Base-by-base conservation (phyloP, 495 filamentous ascomycete species). In the Aspergillus homomorphus region DNA sequence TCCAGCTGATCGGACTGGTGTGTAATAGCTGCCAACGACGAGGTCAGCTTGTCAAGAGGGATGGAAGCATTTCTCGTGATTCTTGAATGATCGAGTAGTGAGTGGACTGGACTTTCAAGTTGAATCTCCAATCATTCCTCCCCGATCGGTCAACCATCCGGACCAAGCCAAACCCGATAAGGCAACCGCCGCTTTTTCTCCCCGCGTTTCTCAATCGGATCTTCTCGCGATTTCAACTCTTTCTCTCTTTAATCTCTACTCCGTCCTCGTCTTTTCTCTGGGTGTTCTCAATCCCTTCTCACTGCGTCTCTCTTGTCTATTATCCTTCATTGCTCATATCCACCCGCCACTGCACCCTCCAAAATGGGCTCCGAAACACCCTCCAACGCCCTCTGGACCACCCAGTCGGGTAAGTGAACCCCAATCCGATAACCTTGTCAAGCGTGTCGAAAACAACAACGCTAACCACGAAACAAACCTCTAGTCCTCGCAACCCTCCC, bases 401-500 rank as follows among this genome's bases (percentile, higher is more conserved):
- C 65, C 16, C 57, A 70, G 60, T 60, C 68, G 41, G 68, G 66
- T 73, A 53, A 53, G 49, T 50, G 18, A 7, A 43, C 53, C 55
- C 19, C 8, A 22, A 21, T 12, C 28, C 19, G 15, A 38, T 4
- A 10, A 30, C 46, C 45, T 16, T 33, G 30, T 23, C 42, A 24
- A 30, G 2, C 43, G 7, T 15, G 50, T 22, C 16, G 24, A 21
- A 24, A 16, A 9, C 46, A 3, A 38, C n/a, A n/a, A n/a, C n/a
- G 46, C 48, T 56, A 53, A 53, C 44, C 8, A 22, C 45, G 7
- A 48, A 48, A 54, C 30, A 10, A 57, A 23, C 18, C 26, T n/a
- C n/a, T n/a, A 80, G 77, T 78, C 19, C 69, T 84, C n/a, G 67
- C 70, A 9, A 78, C 77, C 43, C 73, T 84, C 33, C 70, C 77